Base-by-base conservation (phyloP, 192 early-diverging fungal species). In the Coemansia sp. region DNA sequence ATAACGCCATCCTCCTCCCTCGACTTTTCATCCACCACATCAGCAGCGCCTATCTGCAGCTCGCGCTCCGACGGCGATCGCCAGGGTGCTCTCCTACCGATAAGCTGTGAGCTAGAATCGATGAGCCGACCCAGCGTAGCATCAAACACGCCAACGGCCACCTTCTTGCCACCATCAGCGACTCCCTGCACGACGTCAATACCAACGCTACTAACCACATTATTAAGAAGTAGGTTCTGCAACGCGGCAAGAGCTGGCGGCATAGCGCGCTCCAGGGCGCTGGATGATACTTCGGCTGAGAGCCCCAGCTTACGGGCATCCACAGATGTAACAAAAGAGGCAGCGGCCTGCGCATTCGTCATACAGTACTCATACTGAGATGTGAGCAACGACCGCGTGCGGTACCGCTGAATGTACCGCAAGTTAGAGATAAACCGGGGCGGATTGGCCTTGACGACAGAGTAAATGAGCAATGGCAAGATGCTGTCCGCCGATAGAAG, bases 391-490 rank as follows among this genome's bases (percentile, higher is more conserved):
- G 80, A 67, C 10, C 47, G 80, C 4, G 68, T 69, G 28, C 75
- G 80, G 70, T 73, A 86, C 28, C 73, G 62, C 64, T 80, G 77
- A 52, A 86, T 71, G 33, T 73, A 92, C 67, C 84, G 85, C 30
- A 92, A 66, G 43, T 90, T 92, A n/a, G 89, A 90, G 2, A 91
- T 76, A 8, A 92, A 85, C 33, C 87, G 86, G 13, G 86, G 84
- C 7, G 91, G 91, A 39, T 90, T 92, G 62, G 84, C 84, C 52
- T 86, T 86, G 4, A 90, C 87, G 19, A 92, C 84, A 1, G 89
- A 86, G 38, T 86, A 90, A 37, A 92, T 92, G 13, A 92, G 65
- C 30, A 92, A 57, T 4, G 91, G 91, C 52, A 92, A 61, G 28
- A 92, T 77, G 46, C 87, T 82, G 60, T 92, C 91, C 6, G 91